Evolutionary conservation across 108 stramenopile genomes (phyloP).

Genomic region (Bacterosira constricta): DNA sequence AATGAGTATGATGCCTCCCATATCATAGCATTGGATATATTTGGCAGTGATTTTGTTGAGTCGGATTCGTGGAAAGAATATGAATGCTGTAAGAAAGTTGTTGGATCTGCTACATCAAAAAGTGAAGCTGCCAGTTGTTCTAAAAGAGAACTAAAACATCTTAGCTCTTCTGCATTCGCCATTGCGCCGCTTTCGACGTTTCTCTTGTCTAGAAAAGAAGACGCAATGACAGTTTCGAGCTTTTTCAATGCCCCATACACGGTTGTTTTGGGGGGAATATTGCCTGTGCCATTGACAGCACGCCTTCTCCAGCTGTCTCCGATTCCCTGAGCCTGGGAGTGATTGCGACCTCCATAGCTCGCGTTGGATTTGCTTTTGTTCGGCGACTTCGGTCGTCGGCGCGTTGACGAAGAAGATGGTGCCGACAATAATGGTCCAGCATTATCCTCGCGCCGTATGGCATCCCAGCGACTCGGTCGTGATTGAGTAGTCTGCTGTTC

Average conservation of each 20-base stretch:
- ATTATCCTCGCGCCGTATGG: neutral
- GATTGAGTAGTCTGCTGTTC: neutral
- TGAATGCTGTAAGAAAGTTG: neutral
- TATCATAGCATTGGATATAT: slow-evolving; percentile 8
- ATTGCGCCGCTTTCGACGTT: neutral
- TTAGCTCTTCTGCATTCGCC: neutral
- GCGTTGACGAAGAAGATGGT: neutral
- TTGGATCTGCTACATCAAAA: neutral
- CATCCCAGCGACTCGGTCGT: slow-evolving; percentile 3
- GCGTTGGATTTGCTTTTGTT: neutral
- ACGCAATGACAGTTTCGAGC: neutral
- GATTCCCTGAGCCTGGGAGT: neutral
- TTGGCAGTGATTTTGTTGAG: neutral
- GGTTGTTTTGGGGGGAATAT: neutral
- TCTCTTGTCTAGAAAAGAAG: neutral
- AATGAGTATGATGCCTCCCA: slow-evolving; percentile 37
- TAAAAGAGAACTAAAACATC: neutral
- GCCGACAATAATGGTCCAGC: neutral
- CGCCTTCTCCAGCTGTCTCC: neutral
- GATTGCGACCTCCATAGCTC: neutral
- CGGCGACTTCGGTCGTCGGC: neutral
- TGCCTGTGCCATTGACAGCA: neutral
- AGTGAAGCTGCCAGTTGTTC: neutral
- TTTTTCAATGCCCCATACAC: neutral
- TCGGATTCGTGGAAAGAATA: neutral